Conservation (phyloP, 305 asterid species). For the Fraxinus angustifolia region DNA sequence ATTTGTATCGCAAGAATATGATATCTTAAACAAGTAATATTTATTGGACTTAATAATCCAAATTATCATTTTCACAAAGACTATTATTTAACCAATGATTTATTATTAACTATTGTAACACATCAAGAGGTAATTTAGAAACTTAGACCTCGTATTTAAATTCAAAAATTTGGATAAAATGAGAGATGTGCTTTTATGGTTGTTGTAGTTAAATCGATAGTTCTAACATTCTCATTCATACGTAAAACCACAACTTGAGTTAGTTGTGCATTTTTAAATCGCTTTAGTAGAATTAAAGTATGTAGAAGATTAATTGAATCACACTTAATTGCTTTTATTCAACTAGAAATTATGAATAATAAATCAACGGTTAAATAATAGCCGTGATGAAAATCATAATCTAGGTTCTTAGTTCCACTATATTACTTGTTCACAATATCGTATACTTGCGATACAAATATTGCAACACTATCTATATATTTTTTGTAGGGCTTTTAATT, state of each 20-base stretch:
- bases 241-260: not conserved
- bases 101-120: not conserved
- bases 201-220: not conserved
- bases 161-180: not conserved
- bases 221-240: not conserved
- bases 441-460: not conserved
- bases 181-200: not conserved
- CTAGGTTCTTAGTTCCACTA: not conserved
- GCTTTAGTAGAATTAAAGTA: not conserved
- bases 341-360: not conserved
- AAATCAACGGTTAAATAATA: not conserved
- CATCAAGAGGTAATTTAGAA: not conserved
- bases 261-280: not conserved
- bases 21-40: not conserved
- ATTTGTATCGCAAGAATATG: not conserved
- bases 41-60: not conserved
- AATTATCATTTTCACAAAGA: not conserved
- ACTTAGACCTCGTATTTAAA: not conserved
- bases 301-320: not conserved
- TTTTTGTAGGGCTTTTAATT: not conserved
- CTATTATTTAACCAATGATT: not conserved
- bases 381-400: not conserved
- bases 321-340: not conserved
- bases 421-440: not conserved
- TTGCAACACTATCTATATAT: not conserved